A percentile compares a stretch with the other conserved stretches of the same genome.
phyloP scores from a whole-genome alignment of 495 filamentous ascomycete species.

The Corynascus novoguineensis region DNA sequence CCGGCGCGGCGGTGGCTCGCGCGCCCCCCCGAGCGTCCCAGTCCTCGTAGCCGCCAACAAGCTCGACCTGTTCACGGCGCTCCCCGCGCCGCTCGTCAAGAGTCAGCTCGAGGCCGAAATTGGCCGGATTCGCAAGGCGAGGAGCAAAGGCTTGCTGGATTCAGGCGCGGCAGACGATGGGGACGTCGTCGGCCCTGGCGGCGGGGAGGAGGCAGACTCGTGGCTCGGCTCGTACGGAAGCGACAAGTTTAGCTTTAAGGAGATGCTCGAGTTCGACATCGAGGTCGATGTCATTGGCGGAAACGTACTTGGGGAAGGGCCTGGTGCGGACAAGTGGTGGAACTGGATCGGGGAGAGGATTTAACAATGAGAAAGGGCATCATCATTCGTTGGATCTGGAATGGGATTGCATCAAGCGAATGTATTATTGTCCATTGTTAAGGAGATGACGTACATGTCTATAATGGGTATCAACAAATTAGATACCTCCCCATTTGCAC shows the following conservation, averaged over 20 bases:
- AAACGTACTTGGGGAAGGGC: conserved; percentile 65
- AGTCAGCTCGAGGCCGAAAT: conserved; percentile 76
- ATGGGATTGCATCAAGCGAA: neutral
- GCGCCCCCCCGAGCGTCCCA: conserved; percentile 57
- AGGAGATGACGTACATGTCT: neutral
- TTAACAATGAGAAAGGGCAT: neutral
- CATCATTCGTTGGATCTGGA: neutral
- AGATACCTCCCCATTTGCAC: conserved; percentile 23
- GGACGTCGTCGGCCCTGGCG: conserved; percentile 27
- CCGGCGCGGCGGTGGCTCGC: conserved; percentile 49
- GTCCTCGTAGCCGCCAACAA: conserved; percentile 91
- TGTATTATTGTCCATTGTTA: neutral
- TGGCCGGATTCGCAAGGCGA: conserved; percentile 67
- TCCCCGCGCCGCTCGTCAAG: conserved; percentile 73
- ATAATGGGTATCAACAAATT: conserved; percentile 15
- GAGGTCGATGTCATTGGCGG: conserved; percentile 74
- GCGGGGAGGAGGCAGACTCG: conserved; percentile 61
- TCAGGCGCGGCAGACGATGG: conserved; percentile 60
- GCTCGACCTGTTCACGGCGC: conserved; percentile 87
- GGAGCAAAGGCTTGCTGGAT: conserved; percentile 76
- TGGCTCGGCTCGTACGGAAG: conserved; percentile 77
- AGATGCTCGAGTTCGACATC: conserved; percentile 77
- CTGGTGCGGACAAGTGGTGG: conserved; percentile 76
- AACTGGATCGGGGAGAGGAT: conserved; percentile 62
- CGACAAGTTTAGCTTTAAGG: conserved; percentile 68